Evolutionary conservation across 1,284 basidiomycete species (phyloP).

Genomic region (Ustilago cynodontis): DNA sequence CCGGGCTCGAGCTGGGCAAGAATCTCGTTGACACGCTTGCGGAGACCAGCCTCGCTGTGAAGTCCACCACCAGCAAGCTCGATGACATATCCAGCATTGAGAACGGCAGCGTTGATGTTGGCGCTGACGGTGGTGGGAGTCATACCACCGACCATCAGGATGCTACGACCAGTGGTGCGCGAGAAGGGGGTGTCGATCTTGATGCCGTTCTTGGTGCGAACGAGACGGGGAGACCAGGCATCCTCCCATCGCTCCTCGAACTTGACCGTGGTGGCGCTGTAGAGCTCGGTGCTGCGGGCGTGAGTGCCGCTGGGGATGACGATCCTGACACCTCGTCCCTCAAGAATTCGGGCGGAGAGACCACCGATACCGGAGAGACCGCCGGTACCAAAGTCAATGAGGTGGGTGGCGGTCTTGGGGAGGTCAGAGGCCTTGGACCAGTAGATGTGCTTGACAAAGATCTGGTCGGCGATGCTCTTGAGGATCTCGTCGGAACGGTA

Average conservation of each 20-base stretch:
- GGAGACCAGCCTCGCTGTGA: slow-evolving; percentile 88
- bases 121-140: slow-evolving; percentile 65
- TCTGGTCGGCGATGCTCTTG: slow-evolving; percentile 74
- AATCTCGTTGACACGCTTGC: slow-evolving; percentile 78
- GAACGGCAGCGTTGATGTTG: slow-evolving; percentile 75
- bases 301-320: slow-evolving; percentile 61
- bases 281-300: slow-evolving; percentile 71
- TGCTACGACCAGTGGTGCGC: slow-evolving; percentile 91
- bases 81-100: slow-evolving; percentile 93
- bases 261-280: slow-evolving; percentile 77
- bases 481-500: slow-evolving; percentile 50
- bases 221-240: slow-evolving; percentile 84
- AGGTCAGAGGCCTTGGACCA: slow-evolving; percentile 89
- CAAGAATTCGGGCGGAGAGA: slow-evolving; percentile 87
- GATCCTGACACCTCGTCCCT: slow-evolving; percentile 90
- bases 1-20: slow-evolving; percentile 57
- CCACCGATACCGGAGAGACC: slow-evolving; percentile 92
- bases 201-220: slow-evolving; percentile 77
- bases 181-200: slow-evolving; percentile 92
- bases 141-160: slow-evolving; percentile 99
- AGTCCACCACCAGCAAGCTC: slow-evolving; percentile 98
- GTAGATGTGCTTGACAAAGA: slow-evolving; percentile 90
- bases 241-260: slow-evolving; percentile 91
- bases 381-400: slow-evolving; percentile 93
- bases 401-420: slow-evolving; percentile 87